Evolutionary conservation across 345 rosid genomes (phyloP), one percentile per base, ranked within the genome.

Genomic region (Syzygium oleosum): DNA sequence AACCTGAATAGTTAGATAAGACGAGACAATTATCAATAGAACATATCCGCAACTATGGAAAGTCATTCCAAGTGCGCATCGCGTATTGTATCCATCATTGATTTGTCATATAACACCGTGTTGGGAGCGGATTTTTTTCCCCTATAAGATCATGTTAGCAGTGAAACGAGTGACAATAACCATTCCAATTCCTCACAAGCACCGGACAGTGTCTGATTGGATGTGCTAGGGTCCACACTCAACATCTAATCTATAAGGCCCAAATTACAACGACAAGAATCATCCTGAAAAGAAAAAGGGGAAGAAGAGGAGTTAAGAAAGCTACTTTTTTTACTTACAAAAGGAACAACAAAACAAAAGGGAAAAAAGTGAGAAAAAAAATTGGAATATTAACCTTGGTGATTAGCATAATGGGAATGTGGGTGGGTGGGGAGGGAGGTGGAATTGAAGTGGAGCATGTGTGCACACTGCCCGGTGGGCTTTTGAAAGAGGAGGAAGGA

Each of bases 401-500:
- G 80, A 73, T 73, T 34, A 73, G 80, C 46, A 34, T 73, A 51
- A 65, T 51, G 54, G 58, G 84, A 52, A 84, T 31, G 34, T 31
- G 79, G 43, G 79, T 14, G 43, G 79, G 19, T 27, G 84, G 25
- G 52, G 11, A 51, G 49, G 52, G 49, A 29, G 65, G 53, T 59
- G 56, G 84, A 52, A 86, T 86, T 31, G 21, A 86, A 56, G 53
- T 1, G 31, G 83, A 86, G 83, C 56, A 61, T 52, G 78, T 61
- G 87, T 87, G 89, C 92, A 89, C 90, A n/a, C 93, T 91, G 91
- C 92, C 90, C 88, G 31, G 88, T 53, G 89, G 85, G 77, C 58
- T 88, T 84, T 25, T 88, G 85, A 59, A 61, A 86, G 16, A 11
- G 86, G 80, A 43, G 43, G 43, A 41, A 52, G 87, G 89, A 58